Evolutionary conservation across 306 rosid genomes (phyloP), one percentile per base, ranked within the genome.

Genomic region (Sicyos edulis): DNA sequence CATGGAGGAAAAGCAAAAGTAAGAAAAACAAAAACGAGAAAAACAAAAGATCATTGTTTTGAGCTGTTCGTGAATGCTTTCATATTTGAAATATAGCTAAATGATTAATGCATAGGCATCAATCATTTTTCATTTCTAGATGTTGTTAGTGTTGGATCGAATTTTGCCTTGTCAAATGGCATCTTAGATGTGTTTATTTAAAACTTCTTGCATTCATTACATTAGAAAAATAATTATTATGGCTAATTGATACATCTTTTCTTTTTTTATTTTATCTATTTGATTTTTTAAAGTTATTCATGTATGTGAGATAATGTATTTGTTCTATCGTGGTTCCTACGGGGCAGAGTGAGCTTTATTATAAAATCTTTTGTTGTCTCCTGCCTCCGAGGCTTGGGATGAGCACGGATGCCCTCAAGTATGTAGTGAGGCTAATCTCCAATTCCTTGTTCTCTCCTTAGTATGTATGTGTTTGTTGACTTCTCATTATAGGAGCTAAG

Each of bases 131-230:
- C 17, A 45, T 45, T 66, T 17, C 72, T 66, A 6, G 67, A 32
- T 20, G 10, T 45, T 65, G 54, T 45, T 49, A 8, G 8, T 15
- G 57, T 4, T 49, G 32, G 13, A 66, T 45, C 53, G 49, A 56
- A 68, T 49, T 69, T 69, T 69, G 8, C 21, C 58, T 69, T 51
- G 57, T 69, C 44, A 50, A 50, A 20, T 69, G 73, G 12, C 59
- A 50, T 68, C 9, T 6, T 68, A 3, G 57, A 68, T 8, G 73
- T 45, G 58, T 16, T 47, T 47, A 32, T 14, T 67, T 67, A 42
- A 32, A 61, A 61, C 67, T 29, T 61, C 19, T 61, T 61, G 47
- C 72, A 67, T 20, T 21, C 72, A 67, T 21, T 2, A 67, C 40
- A 47, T 67, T 20, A 5, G 19, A 44, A 44, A 45, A 66, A 12